phyloP scores from a whole-genome alignment of 257 asterid species.

The Vinca minor region DNA sequence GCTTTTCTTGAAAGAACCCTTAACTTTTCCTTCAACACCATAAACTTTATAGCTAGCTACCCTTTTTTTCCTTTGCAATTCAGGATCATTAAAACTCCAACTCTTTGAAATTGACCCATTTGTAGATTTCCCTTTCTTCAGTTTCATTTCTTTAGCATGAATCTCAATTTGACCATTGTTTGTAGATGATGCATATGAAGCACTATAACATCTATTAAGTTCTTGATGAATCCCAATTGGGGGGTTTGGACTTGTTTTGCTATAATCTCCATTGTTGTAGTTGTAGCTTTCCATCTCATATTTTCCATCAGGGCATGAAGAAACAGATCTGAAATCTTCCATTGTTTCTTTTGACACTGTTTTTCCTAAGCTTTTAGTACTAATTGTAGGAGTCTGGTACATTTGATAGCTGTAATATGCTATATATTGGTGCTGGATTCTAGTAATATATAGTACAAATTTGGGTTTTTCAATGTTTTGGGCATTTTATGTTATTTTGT shows the following conservation, averaged over 20 bases:
- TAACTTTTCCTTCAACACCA: constrained; percentile 63
- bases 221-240: constrained; percentile 53
- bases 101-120: constrained; percentile 37
- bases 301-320: constrained; percentile 29
- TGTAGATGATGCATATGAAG: constrained; percentile 45
- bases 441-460: too few species aligned
- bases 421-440: too few species aligned
- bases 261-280: constrained; percentile 8
- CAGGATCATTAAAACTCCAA: constrained; percentile 62
- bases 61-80: constrained; percentile 77
- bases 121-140: constrained; percentile 64
- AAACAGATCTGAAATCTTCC: constrained; percentile 53
- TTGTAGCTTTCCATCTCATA: constrained; percentile 26
- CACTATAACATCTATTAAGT: constrained; percentile 70
- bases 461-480: not conserved
- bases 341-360: constrained; percentile 13
- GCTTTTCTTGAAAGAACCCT: constrained; percentile 65
- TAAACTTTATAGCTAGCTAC: constrained; percentile 73
- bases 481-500: not conserved
- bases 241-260: constrained; percentile 23
- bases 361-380: not conserved
- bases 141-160: constrained; percentile 43
- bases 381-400: too few species aligned
- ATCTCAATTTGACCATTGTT: constrained; percentile 31
- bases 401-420: too few species aligned